These are phyloP conservation scores for Termitomyces heimii DNA, from an alignment of 768 basidiomycete species.

Conservation along the genomic window DNA sequence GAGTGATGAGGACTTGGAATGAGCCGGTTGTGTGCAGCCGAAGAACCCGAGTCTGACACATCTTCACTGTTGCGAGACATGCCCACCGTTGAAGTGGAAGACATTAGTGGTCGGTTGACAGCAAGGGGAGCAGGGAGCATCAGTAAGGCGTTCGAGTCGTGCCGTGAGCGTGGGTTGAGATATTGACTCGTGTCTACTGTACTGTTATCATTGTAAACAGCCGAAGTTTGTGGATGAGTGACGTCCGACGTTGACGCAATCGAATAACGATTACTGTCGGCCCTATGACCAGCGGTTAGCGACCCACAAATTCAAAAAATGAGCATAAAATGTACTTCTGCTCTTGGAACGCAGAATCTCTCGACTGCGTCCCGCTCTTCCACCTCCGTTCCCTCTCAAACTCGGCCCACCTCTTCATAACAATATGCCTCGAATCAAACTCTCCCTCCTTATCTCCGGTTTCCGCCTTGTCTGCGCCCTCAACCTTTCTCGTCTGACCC, in stretches of 20 bases:
- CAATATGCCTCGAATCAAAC: slow-evolving; percentile 94
- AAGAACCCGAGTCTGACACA: slow-evolving; percentile 35
- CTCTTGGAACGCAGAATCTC: slow-evolving; percentile 71
- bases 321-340: slow-evolving; percentile 47
- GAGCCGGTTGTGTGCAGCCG: slow-evolving; percentile 35
- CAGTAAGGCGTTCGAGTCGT: slow-evolving; percentile 66
- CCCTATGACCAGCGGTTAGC: slow-evolving; percentile 13
- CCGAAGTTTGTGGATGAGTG: slow-evolving; percentile 47
- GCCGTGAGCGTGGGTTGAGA: slow-evolving; percentile 43
- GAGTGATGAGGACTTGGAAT: slow-evolving; percentile 31
- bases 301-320: background rate
- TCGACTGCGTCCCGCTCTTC: slow-evolving; percentile 81
- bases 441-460: slow-evolving; percentile 96
- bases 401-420: slow-evolving; percentile 99
- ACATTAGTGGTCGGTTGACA: slow-evolving; percentile 45
- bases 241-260: slow-evolving; percentile 73
- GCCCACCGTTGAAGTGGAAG: slow-evolving; percentile 42
- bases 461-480: slow-evolving; percentile 62
- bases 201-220: slow-evolving; percentile 45
- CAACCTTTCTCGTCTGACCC: slow-evolving; percentile 88
- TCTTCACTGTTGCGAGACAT: slow-evolving; percentile 45
- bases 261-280: slow-evolving; percentile 59
- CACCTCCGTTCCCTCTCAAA: slow-evolving; percentile 94
- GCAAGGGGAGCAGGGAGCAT: slow-evolving; percentile 74
- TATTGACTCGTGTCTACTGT: slow-evolving; percentile 55